Conservation (phyloP, 805 yeast species). For the Saturnispora dispora region DNA sequence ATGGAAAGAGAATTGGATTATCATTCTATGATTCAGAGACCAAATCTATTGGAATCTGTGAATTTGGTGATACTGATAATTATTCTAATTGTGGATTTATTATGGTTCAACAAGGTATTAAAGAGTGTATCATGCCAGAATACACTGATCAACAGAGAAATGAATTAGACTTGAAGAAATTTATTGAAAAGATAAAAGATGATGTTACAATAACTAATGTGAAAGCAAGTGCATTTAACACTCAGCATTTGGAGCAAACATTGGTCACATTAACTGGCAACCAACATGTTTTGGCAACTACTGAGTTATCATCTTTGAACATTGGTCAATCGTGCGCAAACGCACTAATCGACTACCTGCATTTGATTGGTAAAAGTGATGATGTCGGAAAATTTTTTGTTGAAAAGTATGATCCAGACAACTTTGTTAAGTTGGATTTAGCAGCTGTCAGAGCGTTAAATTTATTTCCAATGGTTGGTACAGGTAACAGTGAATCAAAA, state of each 20-base stretch:
- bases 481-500: constrained; percentile 31
- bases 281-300: constrained; percentile 45
- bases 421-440: constrained; percentile 83
- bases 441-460: constrained; percentile 85
- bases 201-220: constrained; percentile 60
- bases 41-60: constrained; percentile 59
- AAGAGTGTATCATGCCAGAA: constrained; percentile 62
- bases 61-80: constrained; percentile 80
- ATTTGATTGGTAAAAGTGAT: constrained; percentile 47
- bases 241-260: constrained; percentile 70
- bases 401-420: constrained; percentile 59
- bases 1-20: constrained; percentile 57
- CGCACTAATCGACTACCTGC: constrained; percentile 63
- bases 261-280: constrained; percentile 58
- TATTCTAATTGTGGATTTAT: constrained; percentile 81
- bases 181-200: constrained; percentile 66
- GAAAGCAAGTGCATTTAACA: constrained; percentile 47
- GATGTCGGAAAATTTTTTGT: constrained; percentile 48
- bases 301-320: constrained; percentile 40
- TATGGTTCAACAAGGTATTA: constrained; percentile 80
- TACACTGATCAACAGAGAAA: constrained; percentile 15
- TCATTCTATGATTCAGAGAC: constrained; percentile 69
- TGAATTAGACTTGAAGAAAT: constrained; percentile 53
- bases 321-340: constrained; percentile 54
- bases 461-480: constrained; percentile 53